Conservation (phyloP, 768 basidiomycete genomes). For the Lyophyllum shimeji region DNA sequence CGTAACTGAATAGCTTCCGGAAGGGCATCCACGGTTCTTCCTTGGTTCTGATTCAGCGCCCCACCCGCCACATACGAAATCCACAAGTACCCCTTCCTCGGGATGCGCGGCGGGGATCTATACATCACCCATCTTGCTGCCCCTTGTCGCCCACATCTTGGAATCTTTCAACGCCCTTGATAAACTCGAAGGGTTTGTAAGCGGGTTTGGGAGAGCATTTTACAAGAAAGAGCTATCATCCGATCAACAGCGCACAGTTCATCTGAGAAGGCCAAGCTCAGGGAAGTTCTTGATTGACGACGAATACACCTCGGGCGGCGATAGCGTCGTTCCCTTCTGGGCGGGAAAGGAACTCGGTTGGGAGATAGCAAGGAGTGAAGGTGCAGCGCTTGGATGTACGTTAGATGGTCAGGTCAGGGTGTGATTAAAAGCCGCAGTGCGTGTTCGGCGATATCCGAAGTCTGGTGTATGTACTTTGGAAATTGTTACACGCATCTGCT, state of each 20-base stretch:
- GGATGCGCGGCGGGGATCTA: conserved; percentile 96
- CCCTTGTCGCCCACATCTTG: conserved; percentile 84
- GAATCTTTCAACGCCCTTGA: conserved; percentile 88
- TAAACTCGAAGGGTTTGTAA: conserved; percentile 77
- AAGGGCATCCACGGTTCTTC: conserved; percentile 94
- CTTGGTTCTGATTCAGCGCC: conserved; percentile 97
- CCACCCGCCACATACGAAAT: conserved; percentile 71
- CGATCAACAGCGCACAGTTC: conserved; percentile 34
- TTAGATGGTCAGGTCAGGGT: too few species aligned
- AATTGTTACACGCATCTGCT: too few species aligned
- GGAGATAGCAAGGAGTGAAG: conserved; percentile 42
- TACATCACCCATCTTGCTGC: conserved; percentile 89
- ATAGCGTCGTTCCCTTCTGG: conserved; percentile 82
- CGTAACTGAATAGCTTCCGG: conserved; percentile 5
- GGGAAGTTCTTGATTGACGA: conserved; percentile 42
- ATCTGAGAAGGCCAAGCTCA: conserved; percentile 39
- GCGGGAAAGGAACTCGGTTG: conserved; percentile 79
- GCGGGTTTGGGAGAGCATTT: conserved; percentile 75
- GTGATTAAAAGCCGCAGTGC: background rate
- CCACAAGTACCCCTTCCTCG: conserved; percentile 64
- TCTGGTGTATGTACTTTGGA: background rate
- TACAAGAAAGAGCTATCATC: conserved; percentile 47
- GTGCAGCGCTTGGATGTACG: too few species aligned
- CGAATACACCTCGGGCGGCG: conserved; percentile 45
- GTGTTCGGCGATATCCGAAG: background rate